phyloP scores from a whole-genome alignment of 805 yeast species.

The Metschnikowia vanudenii region DNA sequence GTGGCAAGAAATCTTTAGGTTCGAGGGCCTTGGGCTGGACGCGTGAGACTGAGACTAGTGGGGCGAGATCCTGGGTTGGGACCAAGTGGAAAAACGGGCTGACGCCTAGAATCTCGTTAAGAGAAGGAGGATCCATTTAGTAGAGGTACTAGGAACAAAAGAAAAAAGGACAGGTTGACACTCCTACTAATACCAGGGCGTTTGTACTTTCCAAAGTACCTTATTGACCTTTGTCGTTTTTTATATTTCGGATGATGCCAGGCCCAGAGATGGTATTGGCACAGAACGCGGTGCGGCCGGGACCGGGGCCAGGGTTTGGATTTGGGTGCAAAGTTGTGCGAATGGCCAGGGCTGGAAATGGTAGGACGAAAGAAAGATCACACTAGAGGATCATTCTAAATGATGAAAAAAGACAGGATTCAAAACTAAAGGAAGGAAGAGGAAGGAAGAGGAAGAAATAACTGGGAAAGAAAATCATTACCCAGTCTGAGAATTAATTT shows the following conservation, averaged over 20 bases:
- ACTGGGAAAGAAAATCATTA: no score
- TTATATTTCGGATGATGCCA: background rate
- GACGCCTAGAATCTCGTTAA: slow-evolving; percentile 16
- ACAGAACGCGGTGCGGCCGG: background rate
- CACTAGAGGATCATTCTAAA: no score
- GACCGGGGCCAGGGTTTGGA: background rate
- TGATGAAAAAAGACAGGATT: no score
- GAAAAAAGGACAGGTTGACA: no score
- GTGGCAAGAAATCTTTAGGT: slow-evolving; percentile 8
- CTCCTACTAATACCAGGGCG: no score
- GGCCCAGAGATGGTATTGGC: background rate
- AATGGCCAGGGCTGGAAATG: no score
- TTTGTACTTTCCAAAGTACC: no score
- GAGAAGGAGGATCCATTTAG: slow-evolving; percentile 6
- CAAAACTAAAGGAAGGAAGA: no score
- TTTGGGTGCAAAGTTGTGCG: background rate
- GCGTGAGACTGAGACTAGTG: slow-evolving; percentile 15
- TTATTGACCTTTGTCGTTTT: background rate
- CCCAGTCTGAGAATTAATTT: no score
- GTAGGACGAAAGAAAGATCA: no score
- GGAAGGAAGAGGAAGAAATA: no score
- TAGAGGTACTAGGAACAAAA: no score
- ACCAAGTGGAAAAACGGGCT: slow-evolving; percentile 17
- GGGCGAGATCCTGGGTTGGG: slow-evolving; percentile 20
- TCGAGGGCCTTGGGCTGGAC: slow-evolving; percentile 9